These are phyloP conservation scores for Erodium texanum DNA, from an alignment of 441 rosid species.

Conservation along the genomic window DNA sequence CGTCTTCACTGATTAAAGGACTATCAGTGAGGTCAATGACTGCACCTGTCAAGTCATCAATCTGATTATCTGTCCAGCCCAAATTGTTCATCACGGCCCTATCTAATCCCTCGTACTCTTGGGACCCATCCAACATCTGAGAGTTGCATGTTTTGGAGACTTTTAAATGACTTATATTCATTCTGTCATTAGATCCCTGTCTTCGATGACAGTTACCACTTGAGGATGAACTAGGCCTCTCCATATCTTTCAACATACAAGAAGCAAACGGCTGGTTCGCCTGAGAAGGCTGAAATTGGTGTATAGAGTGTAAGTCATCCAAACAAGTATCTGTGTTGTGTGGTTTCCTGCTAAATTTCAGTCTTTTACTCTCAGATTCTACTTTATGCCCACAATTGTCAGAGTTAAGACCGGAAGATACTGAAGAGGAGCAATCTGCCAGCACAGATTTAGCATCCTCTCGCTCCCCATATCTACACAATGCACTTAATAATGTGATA, in stretches of 20 bases:
- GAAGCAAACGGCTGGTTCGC: slow-evolving; percentile 27
- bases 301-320: slow-evolving; percentile 36
- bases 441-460: slow-evolving; percentile 88
- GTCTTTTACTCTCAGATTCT: slow-evolving; percentile 40
- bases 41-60: slow-evolving; percentile 45
- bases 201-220: slow-evolving; percentile 30
- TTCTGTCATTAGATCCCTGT: slow-evolving; percentile 27
- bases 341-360: slow-evolving; percentile 26
- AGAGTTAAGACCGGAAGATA: slow-evolving; percentile 78
- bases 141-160: slow-evolving; percentile 17
- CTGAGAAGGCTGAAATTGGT: slow-evolving; percentile 34
- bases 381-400: slow-evolving; percentile 34
- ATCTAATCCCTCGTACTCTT: slow-evolving; percentile 29
- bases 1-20: slow-evolving; percentile 27
- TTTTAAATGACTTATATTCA: slow-evolving; percentile 23
- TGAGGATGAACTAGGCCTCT: slow-evolving; percentile 31
- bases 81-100: slow-evolving; percentile 20
- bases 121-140: slow-evolving; percentile 21
- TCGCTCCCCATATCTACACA: slow-evolving; percentile 72
- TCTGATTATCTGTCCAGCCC: slow-evolving; percentile 31
- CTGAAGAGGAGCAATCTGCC: slow-evolving; percentile 89
- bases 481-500: slow-evolving; percentile 52
- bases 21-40: slow-evolving; percentile 37
- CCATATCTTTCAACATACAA: slow-evolving; percentile 33
- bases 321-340: slow-evolving; percentile 24